phyloP scores from a whole-genome alignment of 257 asterid genomes.

The Salvia hispanica region DNA sequence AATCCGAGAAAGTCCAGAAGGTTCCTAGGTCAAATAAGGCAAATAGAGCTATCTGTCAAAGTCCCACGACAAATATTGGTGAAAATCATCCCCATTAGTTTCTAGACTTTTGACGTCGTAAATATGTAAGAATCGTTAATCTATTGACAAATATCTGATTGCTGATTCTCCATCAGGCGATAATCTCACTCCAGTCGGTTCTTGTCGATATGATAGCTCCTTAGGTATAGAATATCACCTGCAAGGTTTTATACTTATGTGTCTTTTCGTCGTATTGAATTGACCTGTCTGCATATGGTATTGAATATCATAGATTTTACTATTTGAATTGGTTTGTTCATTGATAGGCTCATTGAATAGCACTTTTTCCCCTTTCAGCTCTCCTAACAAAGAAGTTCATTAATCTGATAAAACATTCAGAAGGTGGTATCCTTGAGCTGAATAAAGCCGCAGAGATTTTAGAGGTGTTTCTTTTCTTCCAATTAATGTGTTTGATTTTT shows the following conservation, averaged over 20 bases:
- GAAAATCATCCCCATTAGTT: conserved; percentile 32
- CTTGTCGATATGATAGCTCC: conserved; percentile 90
- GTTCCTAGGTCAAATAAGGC: conserved; percentile 64
- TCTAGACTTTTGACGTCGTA: not conserved
- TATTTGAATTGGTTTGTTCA: not conserved
- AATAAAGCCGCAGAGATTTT: conserved; percentile 85
- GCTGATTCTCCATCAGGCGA: conserved; percentile 75
- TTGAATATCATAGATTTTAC: not conserved
- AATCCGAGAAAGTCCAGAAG: conserved; percentile 63
- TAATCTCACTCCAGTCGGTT: conserved; percentile 66
- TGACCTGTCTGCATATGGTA: conserved; percentile 5
- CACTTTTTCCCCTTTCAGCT: conserved; percentile 46
- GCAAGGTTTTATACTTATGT: not conserved
- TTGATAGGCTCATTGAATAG: not conserved
- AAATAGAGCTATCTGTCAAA: conserved; percentile 52
- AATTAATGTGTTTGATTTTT: conserved; percentile 28
- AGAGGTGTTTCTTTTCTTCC: conserved; percentile 51
- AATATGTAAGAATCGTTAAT: not conserved
- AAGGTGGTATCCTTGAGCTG: conserved; percentile 84
- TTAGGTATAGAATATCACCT: conserved; percentile 52
- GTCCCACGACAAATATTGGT: conserved; percentile 55
- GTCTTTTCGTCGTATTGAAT: not conserved
- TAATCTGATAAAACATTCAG: conserved; percentile 80
- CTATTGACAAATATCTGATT: conserved; percentile 22
- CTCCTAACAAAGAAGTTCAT: conserved; percentile 84